A percentile compares a stretch with the other conserved stretches of the same genome.
These are phyloP conservation scores for Clonostachys byssicola DNA, from an alignment of 2,329 filamentous ascomycete species.

Conservation along the genomic window DNA sequence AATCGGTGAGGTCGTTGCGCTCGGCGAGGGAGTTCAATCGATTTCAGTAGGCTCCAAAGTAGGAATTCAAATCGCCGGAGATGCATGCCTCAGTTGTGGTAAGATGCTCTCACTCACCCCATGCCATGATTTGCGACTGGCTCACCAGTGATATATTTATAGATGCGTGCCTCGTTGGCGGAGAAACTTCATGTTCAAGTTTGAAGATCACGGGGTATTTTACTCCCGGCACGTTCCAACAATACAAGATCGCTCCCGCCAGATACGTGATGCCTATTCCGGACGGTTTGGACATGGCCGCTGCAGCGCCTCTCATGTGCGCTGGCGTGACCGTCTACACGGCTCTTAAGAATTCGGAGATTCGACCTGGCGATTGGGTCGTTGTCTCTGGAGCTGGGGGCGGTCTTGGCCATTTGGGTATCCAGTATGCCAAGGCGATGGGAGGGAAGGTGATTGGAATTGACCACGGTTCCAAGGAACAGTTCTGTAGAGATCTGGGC, in stretches of 20 bases:
- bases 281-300: constrained; percentile 21
- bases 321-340: constrained; percentile 66
- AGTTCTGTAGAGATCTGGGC: neutral
- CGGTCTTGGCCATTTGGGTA: constrained; percentile 4
- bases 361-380: constrained; percentile 62
- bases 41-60: neutral
- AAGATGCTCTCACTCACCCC: neutral
- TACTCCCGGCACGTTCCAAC: constrained; percentile 7
- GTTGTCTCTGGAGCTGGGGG: constrained; percentile 60
- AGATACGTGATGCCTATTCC: constrained; percentile 39
- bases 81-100: neutral
- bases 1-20: neutral
- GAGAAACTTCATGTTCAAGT: neutral
- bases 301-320: constrained; percentile 60
- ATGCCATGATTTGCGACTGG: neutral
- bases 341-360: constrained; percentile 65
- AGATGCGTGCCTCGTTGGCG: neutral
- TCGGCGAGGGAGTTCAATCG: neutral
- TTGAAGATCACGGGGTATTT: neutral
- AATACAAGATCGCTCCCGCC: constrained; percentile 9
- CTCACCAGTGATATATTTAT: neutral
- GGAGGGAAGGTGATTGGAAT: neutral
- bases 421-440: neutral
- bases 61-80: neutral
- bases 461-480: neutral